Evolutionary conservation across 2,329 filamentous ascomycete species (phyloP), one percentile per base, ranked within the genome.

Genomic region (Mycosphaerella arachidis): DNA sequence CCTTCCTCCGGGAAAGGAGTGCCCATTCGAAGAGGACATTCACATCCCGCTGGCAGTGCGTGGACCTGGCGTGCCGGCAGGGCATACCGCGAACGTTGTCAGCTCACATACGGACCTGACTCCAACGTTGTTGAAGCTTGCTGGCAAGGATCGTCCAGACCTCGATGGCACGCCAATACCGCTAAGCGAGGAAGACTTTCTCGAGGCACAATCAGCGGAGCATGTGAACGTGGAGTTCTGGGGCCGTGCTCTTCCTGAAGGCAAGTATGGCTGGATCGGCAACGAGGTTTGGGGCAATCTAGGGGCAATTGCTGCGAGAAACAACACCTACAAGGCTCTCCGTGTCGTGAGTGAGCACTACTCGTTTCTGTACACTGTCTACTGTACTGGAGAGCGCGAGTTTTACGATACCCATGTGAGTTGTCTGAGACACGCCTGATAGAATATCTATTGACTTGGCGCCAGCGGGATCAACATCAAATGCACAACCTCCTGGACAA

Each of bases 331-430:
- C 64, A 72, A 71, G 53, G 68, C 69, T 7, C 60, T 72, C 8
- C 64, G 70, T 4, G 29, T 72, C 3, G 58, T 68, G 8, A 65
- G 64, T 18, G 57, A 66, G 4, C 62, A 54, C 6, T 88, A 88
- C 67, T 83, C 82, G 66, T 70, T 89, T 6, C 84, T 85, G 63
- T 90, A 90, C 66, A 81, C 84, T 0, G 84, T 88, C 0, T 90
- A 86, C 86, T 90, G 87, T 68, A 87, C 75, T 6, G 84, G 85
- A 55, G 86, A 88, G 67, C 81, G 83, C 57, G 86, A 90, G 68
- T 78, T 87, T 8, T 90, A 89, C 68, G 81, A 89, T 45, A 48
- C 71, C 16, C 31, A 54, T 10, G 63, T 65, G 51, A 50, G 57
- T 55, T 6, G 13, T 50, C 29, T 4, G 12, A n/a, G 4, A 31